Evolutionary conservation across 2,329 filamentous ascomycete species (phyloP).

Genomic region (Corynespora cassiicola): DNA sequence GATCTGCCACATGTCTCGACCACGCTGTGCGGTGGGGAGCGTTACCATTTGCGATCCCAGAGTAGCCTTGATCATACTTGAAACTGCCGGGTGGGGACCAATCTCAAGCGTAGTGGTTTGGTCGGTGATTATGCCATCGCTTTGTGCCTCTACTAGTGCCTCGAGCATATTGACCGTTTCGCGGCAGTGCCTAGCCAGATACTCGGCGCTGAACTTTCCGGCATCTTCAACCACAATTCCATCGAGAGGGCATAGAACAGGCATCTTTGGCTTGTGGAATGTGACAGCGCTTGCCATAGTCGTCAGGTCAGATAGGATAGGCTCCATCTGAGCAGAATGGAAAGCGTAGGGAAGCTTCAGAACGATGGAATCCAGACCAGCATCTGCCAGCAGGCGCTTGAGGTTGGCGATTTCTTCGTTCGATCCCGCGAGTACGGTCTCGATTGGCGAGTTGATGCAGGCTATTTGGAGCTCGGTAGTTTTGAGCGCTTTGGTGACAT

Average conservation of each 20-base stretch:
- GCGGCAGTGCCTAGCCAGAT: constrained; percentile 34
- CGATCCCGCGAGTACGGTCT: constrained; percentile 32
- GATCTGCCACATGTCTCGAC: constrained; percentile 23
- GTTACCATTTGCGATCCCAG: constrained; percentile 22
- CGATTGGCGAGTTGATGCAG: constrained; percentile 33
- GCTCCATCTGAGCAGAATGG: constrained; percentile 40
- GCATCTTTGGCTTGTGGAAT: constrained; percentile 20
- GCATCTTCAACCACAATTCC: constrained; percentile 10
- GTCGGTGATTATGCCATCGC: constrained; percentile 4
- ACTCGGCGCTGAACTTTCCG: constrained; percentile 3
- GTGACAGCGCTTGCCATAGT: constrained; percentile 29
- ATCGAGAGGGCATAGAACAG: constrained; percentile 30
- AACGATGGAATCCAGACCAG: constrained; percentile 1
- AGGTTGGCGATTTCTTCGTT: constrained; percentile 7
- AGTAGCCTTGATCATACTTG: constrained; percentile 18
- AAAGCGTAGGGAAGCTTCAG: constrained; percentile 19
- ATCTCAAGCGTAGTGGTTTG: constrained; percentile 27
- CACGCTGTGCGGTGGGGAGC: constrained; percentile 8
- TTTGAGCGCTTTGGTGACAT: constrained; percentile 9
- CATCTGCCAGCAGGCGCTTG: neutral
- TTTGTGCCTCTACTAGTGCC: constrained; percentile 47
- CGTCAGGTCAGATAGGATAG: constrained; percentile 50
- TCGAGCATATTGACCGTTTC: constrained; percentile 52
- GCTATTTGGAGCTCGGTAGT: constrained; percentile 18
- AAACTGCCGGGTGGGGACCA: constrained; percentile 16